Conservation (phyloP, 75 land plant species). For the Picea sitchensis region DNA sequence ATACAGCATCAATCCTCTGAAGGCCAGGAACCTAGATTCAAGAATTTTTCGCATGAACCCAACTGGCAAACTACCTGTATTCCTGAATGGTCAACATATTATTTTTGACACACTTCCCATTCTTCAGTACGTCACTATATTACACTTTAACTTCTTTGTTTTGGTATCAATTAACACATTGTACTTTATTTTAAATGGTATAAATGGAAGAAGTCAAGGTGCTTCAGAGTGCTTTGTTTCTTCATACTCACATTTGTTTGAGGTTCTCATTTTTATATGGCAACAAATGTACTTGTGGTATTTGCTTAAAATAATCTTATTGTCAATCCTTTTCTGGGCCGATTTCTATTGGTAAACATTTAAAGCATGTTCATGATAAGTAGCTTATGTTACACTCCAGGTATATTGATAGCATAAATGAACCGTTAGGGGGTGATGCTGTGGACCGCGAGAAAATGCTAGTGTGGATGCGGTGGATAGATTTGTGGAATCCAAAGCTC, state of each 20-base stretch:
- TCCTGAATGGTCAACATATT: slow-evolving; percentile 70
- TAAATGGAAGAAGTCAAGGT: not conserved
- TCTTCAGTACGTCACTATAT: slow-evolving; percentile 56
- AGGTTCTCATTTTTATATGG: not conserved
- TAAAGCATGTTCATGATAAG: not conserved
- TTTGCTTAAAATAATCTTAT: not conserved
- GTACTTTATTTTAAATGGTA: not conserved
- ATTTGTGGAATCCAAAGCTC: slow-evolving; percentile 72
- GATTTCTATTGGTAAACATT: not conserved
- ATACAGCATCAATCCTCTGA: slow-evolving; percentile 81
- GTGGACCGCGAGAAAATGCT: slow-evolving; percentile 29
- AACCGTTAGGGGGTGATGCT: slow-evolving; percentile 34
- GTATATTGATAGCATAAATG: slow-evolving; percentile 71
- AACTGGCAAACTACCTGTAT: slow-evolving; percentile 75
- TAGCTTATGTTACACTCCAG: slow-evolving; percentile 28
- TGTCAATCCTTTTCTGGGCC: not conserved
- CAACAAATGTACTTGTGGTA: not conserved
- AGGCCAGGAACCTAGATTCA: slow-evolving; percentile 83
- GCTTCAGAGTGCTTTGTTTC: not conserved
- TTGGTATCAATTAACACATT: not conserved
- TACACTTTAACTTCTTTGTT: not conserved
- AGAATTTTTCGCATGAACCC: slow-evolving; percentile 78
- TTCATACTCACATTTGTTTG: not conserved
- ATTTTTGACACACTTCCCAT: slow-evolving; percentile 71
- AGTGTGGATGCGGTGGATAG: slow-evolving; percentile 74